Percentiles rank a stretch among this genome's conserved stretches.
These are phyloP conservation scores for Mortierella sp. DNA, from an alignment of 371 early-diverging fungal species.

Conservation along the genomic window DNA sequence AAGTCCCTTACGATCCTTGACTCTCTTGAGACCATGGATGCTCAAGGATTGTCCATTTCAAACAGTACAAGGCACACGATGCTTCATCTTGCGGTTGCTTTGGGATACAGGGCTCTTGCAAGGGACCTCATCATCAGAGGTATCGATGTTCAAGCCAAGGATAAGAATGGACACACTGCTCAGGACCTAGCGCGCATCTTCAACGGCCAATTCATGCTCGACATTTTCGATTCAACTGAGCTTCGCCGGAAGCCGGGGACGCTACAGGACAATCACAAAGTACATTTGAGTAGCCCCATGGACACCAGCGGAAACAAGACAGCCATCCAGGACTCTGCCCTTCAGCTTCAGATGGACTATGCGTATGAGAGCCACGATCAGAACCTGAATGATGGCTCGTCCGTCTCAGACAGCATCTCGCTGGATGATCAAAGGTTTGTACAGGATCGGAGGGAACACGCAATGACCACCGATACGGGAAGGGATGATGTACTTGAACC, in stretches of 20 bases:
- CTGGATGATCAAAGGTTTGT: too few species aligned
- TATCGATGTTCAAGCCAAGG: slow-evolving; percentile 20
- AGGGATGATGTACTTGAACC: too few species aligned
- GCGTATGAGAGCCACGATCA: too few species aligned
- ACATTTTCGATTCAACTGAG: slow-evolving; percentile 3
- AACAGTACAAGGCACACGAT: slow-evolving; percentile 47
- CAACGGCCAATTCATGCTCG: slow-evolving; percentile 29
- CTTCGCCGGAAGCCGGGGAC: slow-evolving; percentile 14
- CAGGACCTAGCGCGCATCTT: slow-evolving; percentile 28
- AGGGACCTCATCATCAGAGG: slow-evolving; percentile 32
- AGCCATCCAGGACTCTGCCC: too few species aligned
- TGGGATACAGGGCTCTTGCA: slow-evolving; percentile 23
- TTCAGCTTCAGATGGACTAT: too few species aligned
- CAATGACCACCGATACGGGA: too few species aligned
- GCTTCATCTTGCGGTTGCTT: slow-evolving; percentile 45
- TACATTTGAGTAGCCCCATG: too few species aligned
- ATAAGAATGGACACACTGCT: slow-evolving; percentile 47
- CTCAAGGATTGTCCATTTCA: slow-evolving; percentile 28
- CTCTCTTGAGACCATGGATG: slow-evolving; percentile 19
- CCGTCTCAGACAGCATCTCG: too few species aligned
- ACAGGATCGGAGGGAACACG: too few species aligned
- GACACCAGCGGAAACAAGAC: too few species aligned
- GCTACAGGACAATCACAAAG: too few species aligned
- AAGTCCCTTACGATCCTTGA: slow-evolving; percentile 38
- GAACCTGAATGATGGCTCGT: too few species aligned